Base-by-base conservation (phyloP, 2,329 filamentous ascomycete species). In the Aspergillus tubingensis region DNA sequence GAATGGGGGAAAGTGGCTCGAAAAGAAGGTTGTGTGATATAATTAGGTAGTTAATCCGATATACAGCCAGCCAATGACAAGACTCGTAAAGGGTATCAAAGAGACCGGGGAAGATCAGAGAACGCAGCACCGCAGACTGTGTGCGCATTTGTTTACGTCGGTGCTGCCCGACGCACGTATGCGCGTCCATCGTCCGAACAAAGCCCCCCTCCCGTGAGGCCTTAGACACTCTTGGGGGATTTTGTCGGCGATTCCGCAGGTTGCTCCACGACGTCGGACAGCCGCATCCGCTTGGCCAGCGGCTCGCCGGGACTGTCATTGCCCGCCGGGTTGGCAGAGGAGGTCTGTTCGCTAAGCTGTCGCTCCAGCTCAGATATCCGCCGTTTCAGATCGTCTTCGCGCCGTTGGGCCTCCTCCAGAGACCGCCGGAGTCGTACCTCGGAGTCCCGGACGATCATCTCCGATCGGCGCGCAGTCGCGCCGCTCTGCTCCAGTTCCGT, bases 311-410 rank as follows among this genome's bases (percentile, higher is more conserved):
- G 70, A 52, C 67, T 70, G 55, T 72, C 68, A 51, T 63, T 65
- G 36, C 67, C 67, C 39, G 61, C 59, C 1, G 54, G 3, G 36
- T 55, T 57, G 25, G 62, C 62, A 13, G 63, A 60, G 32, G 61
- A 62, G n/a, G 58, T 60, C 47, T 74, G 64, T 21, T 80, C 77
- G 38, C 66, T 67, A 13, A 84, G 62, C 62, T 83, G 81, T 59
- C 74, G 82, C 72, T 94, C 90, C 47, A 92, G 80, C 67, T 96
- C 91, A 59, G 91, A 89, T n/a, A 96, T 81, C 54, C 90, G 87
- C 54, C 90, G 85, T 78, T 96, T 96, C 39, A 96, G 82, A 59
- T 88, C 90, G 60, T 92, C 91, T 75, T 96, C 92, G 38, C 91
- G 85, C 54, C 86, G 85, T 68, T 92, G 88, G 50, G 88, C 87